phyloP scores from a whole-genome alignment of 345 rosid species.

The Erucastrum elatum region DNA sequence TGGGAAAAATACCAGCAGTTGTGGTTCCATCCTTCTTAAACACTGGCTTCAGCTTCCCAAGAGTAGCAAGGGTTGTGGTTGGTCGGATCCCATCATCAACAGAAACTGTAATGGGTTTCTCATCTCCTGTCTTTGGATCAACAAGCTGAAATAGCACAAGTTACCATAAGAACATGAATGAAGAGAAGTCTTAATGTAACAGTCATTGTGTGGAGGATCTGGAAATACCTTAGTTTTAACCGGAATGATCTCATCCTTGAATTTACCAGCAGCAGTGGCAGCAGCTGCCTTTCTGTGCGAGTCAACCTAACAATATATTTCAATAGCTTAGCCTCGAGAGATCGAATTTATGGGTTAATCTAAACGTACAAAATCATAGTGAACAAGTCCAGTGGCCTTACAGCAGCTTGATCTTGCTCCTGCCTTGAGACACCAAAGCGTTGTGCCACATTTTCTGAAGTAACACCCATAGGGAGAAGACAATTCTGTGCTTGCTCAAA shows the following conservation, averaged over 20 bases:
- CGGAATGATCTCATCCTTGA: constrained; percentile 95
- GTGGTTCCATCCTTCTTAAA: constrained; percentile 95
- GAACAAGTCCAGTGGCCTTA: constrained; percentile 43
- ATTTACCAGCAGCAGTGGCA: constrained; percentile 89
- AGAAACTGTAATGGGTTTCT: constrained; percentile 69
- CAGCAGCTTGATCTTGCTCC: constrained; percentile 99
- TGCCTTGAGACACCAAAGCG: constrained; percentile 90
- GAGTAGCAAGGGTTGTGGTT: constrained; percentile 58
- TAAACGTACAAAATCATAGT: constrained; percentile 12
- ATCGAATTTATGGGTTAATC: constrained; percentile 4
- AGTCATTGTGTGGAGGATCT: background rate
- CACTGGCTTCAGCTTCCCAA: constrained; percentile 79
- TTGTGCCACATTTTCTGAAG: constrained; percentile 96
- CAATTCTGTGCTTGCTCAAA: constrained; percentile 87
- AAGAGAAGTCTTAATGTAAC: constrained; percentile 1
- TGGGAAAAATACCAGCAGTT: constrained; percentile 70
- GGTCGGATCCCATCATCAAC: constrained; percentile 98
- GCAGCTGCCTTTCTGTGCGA: constrained; percentile 99
- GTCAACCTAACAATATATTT: constrained; percentile 62
- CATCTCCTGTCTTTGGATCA: constrained; percentile 91
- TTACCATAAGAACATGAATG: constrained; percentile 7
- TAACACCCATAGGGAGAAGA: constrained; percentile 98
- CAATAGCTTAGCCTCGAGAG: background rate
- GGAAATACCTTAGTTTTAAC: constrained; percentile 81
- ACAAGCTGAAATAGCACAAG: constrained; percentile 57